These are phyloP conservation scores for Myxozyma kluyveri DNA, from an alignment of 805 yeast species.

Conservation along the genomic window DNA sequence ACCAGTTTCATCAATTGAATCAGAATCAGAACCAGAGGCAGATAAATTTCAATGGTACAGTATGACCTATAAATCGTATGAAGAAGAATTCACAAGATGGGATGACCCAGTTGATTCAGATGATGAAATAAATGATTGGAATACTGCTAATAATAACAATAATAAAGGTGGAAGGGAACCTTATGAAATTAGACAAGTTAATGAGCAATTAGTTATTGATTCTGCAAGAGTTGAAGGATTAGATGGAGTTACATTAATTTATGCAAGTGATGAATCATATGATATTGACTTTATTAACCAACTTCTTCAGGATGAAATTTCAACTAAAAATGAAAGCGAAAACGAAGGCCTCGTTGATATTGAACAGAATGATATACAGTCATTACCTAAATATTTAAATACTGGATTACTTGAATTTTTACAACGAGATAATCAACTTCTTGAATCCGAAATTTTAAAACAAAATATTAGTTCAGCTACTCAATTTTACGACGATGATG, in stretches of 20 bases:
- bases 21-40: background rate
- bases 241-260: constrained; percentile 25
- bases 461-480: background rate
- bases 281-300: background rate
- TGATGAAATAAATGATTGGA: no score
- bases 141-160: constrained; percentile 3
- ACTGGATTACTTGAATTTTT: constrained; percentile 11
- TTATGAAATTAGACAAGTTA: constrained; percentile 6
- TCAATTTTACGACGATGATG: background rate
- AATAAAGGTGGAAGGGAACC: background rate
- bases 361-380: no score
- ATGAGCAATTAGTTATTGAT: constrained; percentile 12
- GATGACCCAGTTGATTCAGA: background rate
- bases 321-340: no score
- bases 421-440: constrained; percentile 11
- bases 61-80: background rate
- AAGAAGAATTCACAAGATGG: background rate
- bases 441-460: constrained; percentile 10
- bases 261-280: constrained; percentile 22
- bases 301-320: no score
- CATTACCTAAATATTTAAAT: background rate
- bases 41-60: background rate
- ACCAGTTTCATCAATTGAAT: no score
- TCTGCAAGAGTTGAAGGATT: constrained; percentile 18
- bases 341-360: no score